Percentiles rank a stretch among this genome's conserved stretches.
phyloP scores from a whole-genome alignment of 768 basidiomycete genomes.

The Neoboletus subvelutipes region DNA sequence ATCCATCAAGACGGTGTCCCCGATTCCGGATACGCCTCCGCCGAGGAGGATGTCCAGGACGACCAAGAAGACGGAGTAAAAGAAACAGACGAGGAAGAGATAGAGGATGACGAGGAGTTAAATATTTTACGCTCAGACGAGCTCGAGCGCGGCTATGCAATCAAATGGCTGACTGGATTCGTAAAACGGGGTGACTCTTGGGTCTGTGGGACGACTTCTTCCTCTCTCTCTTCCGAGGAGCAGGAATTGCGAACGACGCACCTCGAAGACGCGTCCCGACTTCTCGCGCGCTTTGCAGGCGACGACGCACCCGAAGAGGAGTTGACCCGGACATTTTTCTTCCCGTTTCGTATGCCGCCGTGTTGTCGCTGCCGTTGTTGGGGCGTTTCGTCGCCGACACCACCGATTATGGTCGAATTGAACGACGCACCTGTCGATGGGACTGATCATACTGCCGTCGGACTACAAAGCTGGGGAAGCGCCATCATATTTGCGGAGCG shows the following conservation, averaged over 20 bases:
- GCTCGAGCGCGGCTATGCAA: slow-evolving; percentile 64
- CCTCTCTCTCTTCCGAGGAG: slow-evolving; percentile 34
- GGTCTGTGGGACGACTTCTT: slow-evolving; percentile 27
- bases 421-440: slow-evolving; percentile 66
- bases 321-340: slow-evolving; percentile 53
- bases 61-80: slow-evolving; percentile 15
- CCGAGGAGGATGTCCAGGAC: slow-evolving; percentile 56
- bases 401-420: slow-evolving; percentile 49
- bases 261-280: slow-evolving; percentile 56
- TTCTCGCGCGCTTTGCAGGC: slow-evolving; percentile 54
- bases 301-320: slow-evolving; percentile 41
- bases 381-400: neutral
- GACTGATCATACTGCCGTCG: slow-evolving; percentile 75
- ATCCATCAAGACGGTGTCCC: slow-evolving; percentile 48
- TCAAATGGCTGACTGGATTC: slow-evolving; percentile 75
- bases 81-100: slow-evolving; percentile 10
- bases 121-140: slow-evolving; percentile 58
- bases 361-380: neutral
- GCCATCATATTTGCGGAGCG: slow-evolving; percentile 68
- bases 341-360: slow-evolving; percentile 35
- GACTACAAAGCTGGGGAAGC: slow-evolving; percentile 84
- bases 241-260: slow-evolving; percentile 39
- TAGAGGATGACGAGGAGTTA: slow-evolving; percentile 25
- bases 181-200: slow-evolving; percentile 60
- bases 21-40: slow-evolving; percentile 80